Conservation (phyloP, 2,329 filamentous ascomycete genomes). For the Colletotrichum kahawae region DNA sequence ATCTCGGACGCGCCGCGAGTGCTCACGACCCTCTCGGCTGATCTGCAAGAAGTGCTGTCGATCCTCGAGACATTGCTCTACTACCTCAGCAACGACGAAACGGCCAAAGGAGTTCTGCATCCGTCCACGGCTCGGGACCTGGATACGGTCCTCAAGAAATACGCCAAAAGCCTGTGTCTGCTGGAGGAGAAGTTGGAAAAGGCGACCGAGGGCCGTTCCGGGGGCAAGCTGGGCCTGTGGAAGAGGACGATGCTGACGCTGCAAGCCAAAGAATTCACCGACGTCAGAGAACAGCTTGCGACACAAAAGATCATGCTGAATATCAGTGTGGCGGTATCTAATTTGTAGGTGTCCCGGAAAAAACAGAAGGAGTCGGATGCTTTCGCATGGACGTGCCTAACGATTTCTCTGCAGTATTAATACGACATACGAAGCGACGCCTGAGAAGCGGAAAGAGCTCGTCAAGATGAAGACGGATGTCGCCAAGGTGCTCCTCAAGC, state of each 20-base stretch:
- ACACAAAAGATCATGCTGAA: background rate
- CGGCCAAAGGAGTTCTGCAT: background rate
- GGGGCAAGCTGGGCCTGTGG: background rate
- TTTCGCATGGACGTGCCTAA: background rate
- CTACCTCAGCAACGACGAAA: conserved; percentile 3
- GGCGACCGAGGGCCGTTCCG: background rate
- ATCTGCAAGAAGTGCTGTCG: background rate
- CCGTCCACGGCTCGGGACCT: background rate
- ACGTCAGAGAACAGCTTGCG: background rate
- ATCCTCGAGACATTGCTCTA: background rate
- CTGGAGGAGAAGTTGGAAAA: background rate
- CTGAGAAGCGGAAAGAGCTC: conserved; percentile 1
- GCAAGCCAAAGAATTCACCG: background rate
- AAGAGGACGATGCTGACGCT: background rate
- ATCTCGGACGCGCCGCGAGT: background rate
- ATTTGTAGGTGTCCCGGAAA: background rate
- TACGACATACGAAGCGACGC: background rate
- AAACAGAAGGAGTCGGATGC: background rate
- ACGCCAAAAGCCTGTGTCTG: background rate
- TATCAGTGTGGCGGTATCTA: background rate
- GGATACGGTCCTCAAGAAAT: background rate
- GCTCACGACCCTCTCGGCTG: background rate
- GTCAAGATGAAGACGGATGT: background rate
- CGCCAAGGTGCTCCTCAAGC: background rate
- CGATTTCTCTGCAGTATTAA: background rate